Percentiles rank a stretch among this genome's conserved stretches.
Conservation (phyloP, 805 yeast genomes). For the Lipomyces japonicus region DNA sequence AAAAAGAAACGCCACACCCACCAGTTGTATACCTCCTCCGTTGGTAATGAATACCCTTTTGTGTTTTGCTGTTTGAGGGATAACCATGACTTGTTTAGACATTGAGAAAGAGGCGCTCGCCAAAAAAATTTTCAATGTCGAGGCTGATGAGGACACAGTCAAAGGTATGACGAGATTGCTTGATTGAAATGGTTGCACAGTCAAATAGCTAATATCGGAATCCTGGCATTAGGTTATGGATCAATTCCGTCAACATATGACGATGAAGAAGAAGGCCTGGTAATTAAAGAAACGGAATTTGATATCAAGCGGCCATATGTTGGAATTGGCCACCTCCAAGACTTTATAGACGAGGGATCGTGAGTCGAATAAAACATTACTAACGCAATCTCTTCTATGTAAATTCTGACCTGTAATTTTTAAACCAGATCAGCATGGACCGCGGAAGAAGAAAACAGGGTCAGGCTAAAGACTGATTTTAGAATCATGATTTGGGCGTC, state of each 20-base stretch:
- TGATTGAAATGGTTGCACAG: background rate
- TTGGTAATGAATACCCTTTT: too few species aligned
- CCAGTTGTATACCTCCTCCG: too few species aligned
- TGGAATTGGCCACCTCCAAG: constrained; percentile 17
- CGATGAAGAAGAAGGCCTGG: constrained; percentile 1
- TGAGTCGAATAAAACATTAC: too few species aligned
- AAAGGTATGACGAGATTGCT: background rate
- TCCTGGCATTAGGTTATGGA: too few species aligned
- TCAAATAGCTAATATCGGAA: background rate
- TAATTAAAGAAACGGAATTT: background rate
- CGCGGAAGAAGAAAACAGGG: constrained; percentile 46
- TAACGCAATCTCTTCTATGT: background rate
- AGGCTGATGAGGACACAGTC: background rate
- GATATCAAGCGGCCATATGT: constrained; percentile 6
- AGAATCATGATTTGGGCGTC: constrained; percentile 57
- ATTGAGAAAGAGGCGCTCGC: too few species aligned
- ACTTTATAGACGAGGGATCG: constrained; percentile 20
- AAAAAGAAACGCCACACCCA: too few species aligned
- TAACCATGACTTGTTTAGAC: too few species aligned
- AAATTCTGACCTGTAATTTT: background rate
- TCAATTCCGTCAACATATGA: constrained; percentile 10
- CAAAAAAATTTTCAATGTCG: too few species aligned
- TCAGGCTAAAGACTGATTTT: constrained; percentile 53
- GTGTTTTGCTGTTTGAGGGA: too few species aligned
- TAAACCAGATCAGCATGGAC: constrained; percentile 44